These are phyloP conservation scores for Triticum timopheevii DNA, from an alignment of 176 grass and related monocot species.

Conservation along the genomic window DNA sequence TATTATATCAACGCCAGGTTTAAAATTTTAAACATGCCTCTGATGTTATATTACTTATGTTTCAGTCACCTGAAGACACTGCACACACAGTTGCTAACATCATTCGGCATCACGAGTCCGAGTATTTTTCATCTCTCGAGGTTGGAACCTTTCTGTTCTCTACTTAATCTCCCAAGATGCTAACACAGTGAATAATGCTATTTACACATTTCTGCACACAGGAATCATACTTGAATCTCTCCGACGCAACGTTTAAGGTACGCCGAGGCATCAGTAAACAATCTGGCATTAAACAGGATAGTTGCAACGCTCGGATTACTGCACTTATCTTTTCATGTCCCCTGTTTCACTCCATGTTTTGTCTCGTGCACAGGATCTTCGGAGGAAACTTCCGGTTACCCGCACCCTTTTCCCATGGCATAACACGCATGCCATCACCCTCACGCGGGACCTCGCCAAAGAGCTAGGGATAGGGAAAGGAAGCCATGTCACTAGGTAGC, in stretches of 20 bases:
- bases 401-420: slow-evolving; percentile 97
- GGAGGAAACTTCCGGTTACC: slow-evolving; percentile 94
- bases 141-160: slow-evolving; percentile 45
- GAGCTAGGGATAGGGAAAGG: slow-evolving; percentile 90
- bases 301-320: not conserved
- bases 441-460: slow-evolving; percentile 79
- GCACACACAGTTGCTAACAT: slow-evolving; percentile 64
- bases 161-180: slow-evolving; percentile 9
- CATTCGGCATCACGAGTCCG: slow-evolving; percentile 77
- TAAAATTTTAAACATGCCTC: slow-evolving; percentile 1
- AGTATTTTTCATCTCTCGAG: slow-evolving; percentile 87
- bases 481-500: slow-evolving; percentile 25
- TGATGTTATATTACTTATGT: slow-evolving; percentile 10
- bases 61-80: slow-evolving; percentile 82
- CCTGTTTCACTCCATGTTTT: slow-evolving; percentile 2
- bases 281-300: not conserved
- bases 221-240: slow-evolving; percentile 83
- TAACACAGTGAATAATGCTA: slow-evolving; percentile 12
- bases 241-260: slow-evolving; percentile 97
- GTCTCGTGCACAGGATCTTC: slow-evolving; percentile 65
- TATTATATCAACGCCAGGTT: not conserved
- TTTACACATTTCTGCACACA: slow-evolving; percentile 35
- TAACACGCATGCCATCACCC: slow-evolving; percentile 72
- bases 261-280: not conserved
- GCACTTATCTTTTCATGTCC: not conserved